Evolutionary conservation across 345 rosid species (phyloP).

Genomic region (Passiflora organensis): DNA sequence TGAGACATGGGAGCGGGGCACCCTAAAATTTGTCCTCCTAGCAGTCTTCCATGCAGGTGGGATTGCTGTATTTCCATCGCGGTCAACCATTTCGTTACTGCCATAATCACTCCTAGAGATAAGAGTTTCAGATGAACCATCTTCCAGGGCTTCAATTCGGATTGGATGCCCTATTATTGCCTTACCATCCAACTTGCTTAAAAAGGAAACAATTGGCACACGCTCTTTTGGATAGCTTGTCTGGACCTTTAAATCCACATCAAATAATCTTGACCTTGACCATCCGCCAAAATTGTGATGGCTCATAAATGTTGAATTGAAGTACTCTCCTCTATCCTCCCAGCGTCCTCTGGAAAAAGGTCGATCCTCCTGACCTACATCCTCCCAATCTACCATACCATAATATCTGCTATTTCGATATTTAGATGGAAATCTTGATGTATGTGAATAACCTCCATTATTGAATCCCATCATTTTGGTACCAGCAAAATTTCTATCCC

Average conservation of each 20-base stretch:
- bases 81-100: conserved; percentile 42
- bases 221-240: conserved; percentile 66
- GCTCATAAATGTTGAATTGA: conserved; percentile 35
- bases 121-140: conserved; percentile 59
- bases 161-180: conserved; percentile 93
- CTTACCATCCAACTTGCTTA: conserved; percentile 74
- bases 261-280: conserved; percentile 45
- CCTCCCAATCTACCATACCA: conserved; percentile 50
- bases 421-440: conserved; percentile 38
- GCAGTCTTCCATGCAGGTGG: conserved; percentile 92
- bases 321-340: conserved; percentile 35
- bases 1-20: conserved; percentile 57
- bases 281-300: conserved; percentile 41
- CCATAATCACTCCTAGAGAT: conserved; percentile 35
- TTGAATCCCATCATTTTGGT: conserved; percentile 32
- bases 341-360: conserved; percentile 32
- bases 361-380: conserved; percentile 45
- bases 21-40: conserved; percentile 71
- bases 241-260: conserved; percentile 88
- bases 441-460: conserved; percentile 27
- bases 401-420: conserved; percentile 34
- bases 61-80: conserved; percentile 43
- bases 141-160: conserved; percentile 64
- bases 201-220: conserved; percentile 78
- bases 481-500: conserved; percentile 36